These are phyloP conservation scores for Pichia heedii DNA, from an alignment of 805 yeast species.

Conservation along the genomic window DNA sequence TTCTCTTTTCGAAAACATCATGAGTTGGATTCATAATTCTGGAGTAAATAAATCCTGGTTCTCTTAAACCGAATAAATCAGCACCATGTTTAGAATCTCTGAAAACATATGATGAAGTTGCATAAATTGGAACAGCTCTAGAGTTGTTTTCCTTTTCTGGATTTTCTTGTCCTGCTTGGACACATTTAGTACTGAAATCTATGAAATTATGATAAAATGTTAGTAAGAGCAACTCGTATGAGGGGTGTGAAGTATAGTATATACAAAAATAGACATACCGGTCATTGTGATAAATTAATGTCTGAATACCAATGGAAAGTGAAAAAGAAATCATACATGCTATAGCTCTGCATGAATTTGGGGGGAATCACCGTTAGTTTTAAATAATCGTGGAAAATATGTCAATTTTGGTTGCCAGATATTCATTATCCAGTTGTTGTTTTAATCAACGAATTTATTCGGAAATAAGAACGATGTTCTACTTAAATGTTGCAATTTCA, in stretches of 20 bases:
- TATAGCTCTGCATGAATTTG: too few species aligned
- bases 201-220: not conserved
- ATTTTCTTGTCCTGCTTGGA: conserved; percentile 90
- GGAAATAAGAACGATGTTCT: too few species aligned
- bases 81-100: conserved; percentile 89
- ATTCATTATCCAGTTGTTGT: too few species aligned
- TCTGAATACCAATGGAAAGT: not conserved
- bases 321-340: not conserved
- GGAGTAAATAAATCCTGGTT: conserved; percentile 80
- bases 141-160: conserved; percentile 51
- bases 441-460: too few species aligned
- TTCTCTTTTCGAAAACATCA: conserved; percentile 83
- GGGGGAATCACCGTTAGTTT: too few species aligned
- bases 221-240: not conserved
- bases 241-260: too few species aligned
- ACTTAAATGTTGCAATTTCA: not conserved
- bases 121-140: conserved; percentile 90
- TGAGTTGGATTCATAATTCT: conserved; percentile 90
- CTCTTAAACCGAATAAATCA: conserved; percentile 74
- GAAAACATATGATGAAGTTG: conserved; percentile 84
- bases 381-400: too few species aligned
- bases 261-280: not conserved
- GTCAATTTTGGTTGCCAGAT: too few species aligned
- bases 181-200: conserved; percentile 35
- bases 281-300: not conserved